Percentiles rank a stretch among this genome's conserved stretches.
Conservation (phyloP, 345 rosid genomes). For the Salix dunnii region DNA sequence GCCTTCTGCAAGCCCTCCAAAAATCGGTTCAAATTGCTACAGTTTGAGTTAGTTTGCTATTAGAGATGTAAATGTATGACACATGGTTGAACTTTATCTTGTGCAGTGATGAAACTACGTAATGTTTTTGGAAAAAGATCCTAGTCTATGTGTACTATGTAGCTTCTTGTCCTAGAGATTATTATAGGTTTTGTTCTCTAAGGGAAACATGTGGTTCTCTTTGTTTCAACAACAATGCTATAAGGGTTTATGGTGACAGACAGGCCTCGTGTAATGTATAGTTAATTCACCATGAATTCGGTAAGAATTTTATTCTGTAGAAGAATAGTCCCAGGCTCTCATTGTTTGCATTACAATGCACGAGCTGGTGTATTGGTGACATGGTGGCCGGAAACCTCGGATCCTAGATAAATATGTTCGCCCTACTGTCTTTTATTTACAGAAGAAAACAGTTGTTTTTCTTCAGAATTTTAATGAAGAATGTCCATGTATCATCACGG, state of each 20-base stretch:
- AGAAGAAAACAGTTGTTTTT: too few relatives aligned
- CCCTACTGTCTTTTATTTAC: too few relatives aligned
- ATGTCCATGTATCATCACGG: neutral
- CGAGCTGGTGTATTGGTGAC: neutral
- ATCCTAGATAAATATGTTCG: too few relatives aligned
- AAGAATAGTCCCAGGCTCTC: neutral
- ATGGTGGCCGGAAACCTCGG: too few relatives aligned
- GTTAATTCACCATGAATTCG: neutral
- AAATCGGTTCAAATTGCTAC: conserved; percentile 69
- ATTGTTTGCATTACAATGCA: neutral
- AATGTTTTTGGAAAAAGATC: neutral
- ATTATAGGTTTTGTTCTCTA: neutral
- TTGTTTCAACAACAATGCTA: neutral
- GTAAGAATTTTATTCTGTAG: neutral
- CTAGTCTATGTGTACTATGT: neutral
- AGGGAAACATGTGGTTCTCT: neutral
- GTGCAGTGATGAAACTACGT: neutral
- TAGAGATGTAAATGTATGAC: conserved; percentile 1
- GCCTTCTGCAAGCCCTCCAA: conserved; percentile 72
- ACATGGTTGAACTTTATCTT: neutral
- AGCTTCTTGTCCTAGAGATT: neutral
- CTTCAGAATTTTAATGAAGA: too few relatives aligned
- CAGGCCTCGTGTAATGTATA: neutral
- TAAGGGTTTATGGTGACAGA: neutral
- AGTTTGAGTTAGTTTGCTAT: conserved; percentile 21